phyloP scores from a whole-genome alignment of 306 rosid genomes.

The Medicago arabica region DNA sequence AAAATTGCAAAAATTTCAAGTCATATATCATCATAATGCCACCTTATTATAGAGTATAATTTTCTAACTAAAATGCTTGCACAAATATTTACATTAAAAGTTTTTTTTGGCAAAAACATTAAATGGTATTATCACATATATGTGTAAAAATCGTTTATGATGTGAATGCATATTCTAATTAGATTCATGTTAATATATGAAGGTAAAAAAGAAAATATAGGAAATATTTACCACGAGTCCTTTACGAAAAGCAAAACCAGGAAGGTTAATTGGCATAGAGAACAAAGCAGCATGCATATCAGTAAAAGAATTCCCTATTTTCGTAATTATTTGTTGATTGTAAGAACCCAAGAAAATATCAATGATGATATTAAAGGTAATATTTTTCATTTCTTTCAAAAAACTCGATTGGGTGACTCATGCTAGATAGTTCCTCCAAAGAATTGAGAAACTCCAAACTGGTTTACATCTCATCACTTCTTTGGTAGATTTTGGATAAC shows the following conservation, averaged over 20 bases:
- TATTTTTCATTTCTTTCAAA: neutral
- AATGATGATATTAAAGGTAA: neutral
- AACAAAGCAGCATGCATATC: neutral
- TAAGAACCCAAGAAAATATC: neutral
- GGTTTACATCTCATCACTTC: neutral
- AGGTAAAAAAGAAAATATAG: neutral
- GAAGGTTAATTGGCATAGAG: constrained; percentile 8
- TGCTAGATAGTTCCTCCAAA: constrained; percentile 39
- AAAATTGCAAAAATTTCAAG: no score
- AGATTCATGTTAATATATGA: no score
- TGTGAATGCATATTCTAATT: no score
- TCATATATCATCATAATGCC: no score
- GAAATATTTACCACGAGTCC: constrained; percentile 14
- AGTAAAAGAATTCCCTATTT: neutral
- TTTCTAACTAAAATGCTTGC: no score
- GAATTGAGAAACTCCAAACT: neutral
- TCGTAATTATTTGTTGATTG: neutral
- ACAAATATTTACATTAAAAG: no score
- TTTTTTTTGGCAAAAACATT: no score
- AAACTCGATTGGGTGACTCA: neutral
- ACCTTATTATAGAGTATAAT: no score
- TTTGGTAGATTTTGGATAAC: constrained; percentile 36
- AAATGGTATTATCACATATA: no score
- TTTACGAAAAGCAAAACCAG: constrained; percentile 14
- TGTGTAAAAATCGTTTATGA: no score